Evolutionary conservation across 1,284 basidiomycete genomes (phyloP).

Genomic region (Leccinum pachyderme): DNA sequence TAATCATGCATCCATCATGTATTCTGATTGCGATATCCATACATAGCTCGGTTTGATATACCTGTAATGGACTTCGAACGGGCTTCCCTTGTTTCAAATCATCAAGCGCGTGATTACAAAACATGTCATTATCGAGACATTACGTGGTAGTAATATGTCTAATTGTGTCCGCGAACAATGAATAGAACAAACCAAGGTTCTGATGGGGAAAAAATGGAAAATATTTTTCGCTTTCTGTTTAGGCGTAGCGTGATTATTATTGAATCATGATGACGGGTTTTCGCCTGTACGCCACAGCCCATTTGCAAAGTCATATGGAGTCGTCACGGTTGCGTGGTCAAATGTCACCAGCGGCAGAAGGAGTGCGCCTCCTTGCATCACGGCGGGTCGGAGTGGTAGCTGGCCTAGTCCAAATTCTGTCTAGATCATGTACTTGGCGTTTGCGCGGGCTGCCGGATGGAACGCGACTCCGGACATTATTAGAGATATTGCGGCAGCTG

Average conservation of each 20-base stretch:
- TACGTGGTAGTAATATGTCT: constrained; percentile 1
- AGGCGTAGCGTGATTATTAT: neutral
- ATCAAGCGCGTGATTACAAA: constrained; percentile 8
- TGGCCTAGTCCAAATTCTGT: constrained; percentile 26
- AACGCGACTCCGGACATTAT: constrained; percentile 12
- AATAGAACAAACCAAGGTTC: constrained; percentile 9
- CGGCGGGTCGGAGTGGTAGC: constrained; percentile 2
- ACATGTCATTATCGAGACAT: constrained; percentile 8
- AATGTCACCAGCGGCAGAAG: constrained; percentile 34
- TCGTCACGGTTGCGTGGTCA: constrained; percentile 10
- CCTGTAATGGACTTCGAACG: neutral
- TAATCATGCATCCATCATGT: constrained; percentile 6
- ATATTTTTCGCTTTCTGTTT: neutral
- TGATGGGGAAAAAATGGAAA: constrained; percentile 16
- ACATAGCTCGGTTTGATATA: neutral
- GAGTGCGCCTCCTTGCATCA: constrained; percentile 32
- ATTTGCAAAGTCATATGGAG: constrained; percentile 7
- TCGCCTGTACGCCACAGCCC: constrained; percentile 8
- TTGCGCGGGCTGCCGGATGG: constrained; percentile 23
- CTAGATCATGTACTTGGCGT: constrained; percentile 17
- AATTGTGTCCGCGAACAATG: constrained; percentile 6
- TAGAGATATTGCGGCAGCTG: constrained; percentile 13
- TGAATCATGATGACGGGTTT: constrained; percentile 7
- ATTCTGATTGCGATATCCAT: constrained; percentile 13
- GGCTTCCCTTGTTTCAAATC: neutral